Percentiles rank a stretch among this genome's conserved stretches.
Conservation (phyloP, 2,329 filamentous ascomycete species). For the Alternaria arbusti region DNA sequence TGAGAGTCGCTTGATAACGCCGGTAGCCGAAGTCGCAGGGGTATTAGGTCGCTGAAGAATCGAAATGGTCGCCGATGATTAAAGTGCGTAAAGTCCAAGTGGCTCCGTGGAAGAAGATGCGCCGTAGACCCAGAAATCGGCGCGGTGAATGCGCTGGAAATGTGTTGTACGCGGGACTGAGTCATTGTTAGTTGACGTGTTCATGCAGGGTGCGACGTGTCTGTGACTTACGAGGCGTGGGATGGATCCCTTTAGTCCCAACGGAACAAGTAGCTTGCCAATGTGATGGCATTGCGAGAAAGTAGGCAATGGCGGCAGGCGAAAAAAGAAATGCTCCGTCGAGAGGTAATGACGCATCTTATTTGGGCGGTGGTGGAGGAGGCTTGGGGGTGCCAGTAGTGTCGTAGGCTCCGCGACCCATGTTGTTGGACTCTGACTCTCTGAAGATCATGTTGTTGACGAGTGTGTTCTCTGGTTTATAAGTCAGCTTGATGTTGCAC, state of each 20-base stretch:
- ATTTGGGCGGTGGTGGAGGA: constrained; percentile 51
- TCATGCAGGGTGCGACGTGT: constrained; percentile 36
- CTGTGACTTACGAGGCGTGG: constrained; percentile 43
- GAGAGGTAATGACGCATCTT: constrained; percentile 17
- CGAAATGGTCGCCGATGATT: constrained; percentile 45
- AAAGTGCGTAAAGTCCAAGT: constrained; percentile 42
- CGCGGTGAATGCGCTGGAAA: constrained; percentile 16
- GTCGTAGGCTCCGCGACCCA: constrained; percentile 58
- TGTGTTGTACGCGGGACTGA: constrained; percentile 32
- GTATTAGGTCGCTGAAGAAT: constrained; percentile 49
- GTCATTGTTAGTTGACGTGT: constrained; percentile 37
- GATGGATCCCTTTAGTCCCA: constrained; percentile 42
- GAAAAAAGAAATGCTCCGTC: constrained; percentile 8
- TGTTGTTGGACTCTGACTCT: constrained; percentile 52
- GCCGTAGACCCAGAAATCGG: constrained; percentile 19
- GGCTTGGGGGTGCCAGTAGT: constrained; percentile 58
- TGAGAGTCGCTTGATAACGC: constrained; percentile 35
- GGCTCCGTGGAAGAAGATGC: constrained; percentile 22
- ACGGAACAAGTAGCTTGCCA: constrained; percentile 26
- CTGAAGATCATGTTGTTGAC: constrained; percentile 51
- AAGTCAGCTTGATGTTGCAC: constrained; percentile 35
- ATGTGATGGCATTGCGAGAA: neutral
- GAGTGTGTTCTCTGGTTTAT: constrained; percentile 37
- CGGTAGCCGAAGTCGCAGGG: constrained; percentile 33
- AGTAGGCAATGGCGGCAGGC: constrained; percentile 1